Evolutionary conservation across 2,329 filamentous ascomycete genomes (phyloP), one percentile per base, ranked within the genome.

Genomic region (Neopestalotiopsis clavispora): DNA sequence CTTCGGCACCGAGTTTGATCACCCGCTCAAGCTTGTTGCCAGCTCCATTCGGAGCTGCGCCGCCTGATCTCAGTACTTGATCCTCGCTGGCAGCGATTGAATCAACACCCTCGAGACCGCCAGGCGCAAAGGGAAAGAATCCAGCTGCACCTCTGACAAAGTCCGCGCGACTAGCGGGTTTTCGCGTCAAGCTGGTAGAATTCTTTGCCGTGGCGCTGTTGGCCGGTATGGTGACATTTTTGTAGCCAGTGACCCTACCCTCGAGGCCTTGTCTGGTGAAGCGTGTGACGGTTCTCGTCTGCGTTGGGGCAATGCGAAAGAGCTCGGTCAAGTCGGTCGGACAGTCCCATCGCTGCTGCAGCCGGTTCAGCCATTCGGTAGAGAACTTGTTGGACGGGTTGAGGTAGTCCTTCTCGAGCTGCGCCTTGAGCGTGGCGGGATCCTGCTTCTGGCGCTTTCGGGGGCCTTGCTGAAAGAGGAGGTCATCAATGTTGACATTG

Each of bases 191-290:
- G 4, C 94, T 97, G 0, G 95, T 98, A 2, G 94, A 98, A 77
- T 97, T 97, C 82, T 98, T 99, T 62, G 94, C 95, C 17, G 93
- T 98, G 17, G 93, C 94, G 75, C 92, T 97, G 75, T 91, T 93
- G 42, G 94, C 94, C 4, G 95, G 94, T 9, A 98, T 90, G 1
- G 96, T 98, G 65, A 98, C 93, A 79, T 98, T 96, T 77, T 91
- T 92, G 80, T 99, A 98, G 65, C 95, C 95, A 9, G 94, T 97
- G 30, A 99, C 95, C 66, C 92, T 89, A 28, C 96, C 96, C 81
- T 98, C 94, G 14, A 98, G 86, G 5, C 96, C 96, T 80, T 97
- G 94, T 67, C 96, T 89, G 59, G 91, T 92, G 79, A 99, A 99
- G 38, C 96, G 91, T 34, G 94, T 97, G 73, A 98, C 91, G n/a